Percentiles rank a stretch among this genome's conserved stretches.
Evolutionary conservation across 176 grass and related monocot species (phyloP).

Genomic region (Secale cereale): DNA sequence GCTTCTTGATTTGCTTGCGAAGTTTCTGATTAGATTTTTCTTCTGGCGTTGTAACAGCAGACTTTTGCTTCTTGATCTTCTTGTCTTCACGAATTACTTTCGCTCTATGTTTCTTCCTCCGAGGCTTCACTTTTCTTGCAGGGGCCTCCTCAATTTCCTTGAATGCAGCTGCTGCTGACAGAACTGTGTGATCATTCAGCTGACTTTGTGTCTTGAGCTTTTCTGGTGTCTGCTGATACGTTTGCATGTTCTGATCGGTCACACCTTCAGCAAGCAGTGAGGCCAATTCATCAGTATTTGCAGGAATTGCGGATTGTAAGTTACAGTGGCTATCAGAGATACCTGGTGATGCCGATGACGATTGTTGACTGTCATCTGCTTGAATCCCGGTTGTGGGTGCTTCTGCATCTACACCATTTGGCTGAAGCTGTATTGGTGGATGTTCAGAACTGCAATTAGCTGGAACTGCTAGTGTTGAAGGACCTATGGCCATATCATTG

Average conservation of each 20-base stretch:
- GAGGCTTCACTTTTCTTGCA: slow-evolving; percentile 19
- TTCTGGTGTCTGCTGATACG: slow-evolving; percentile 8
- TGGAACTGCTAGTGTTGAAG: slow-evolving; percentile 24
- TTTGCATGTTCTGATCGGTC: slow-evolving; percentile 16
- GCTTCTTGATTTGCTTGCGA: background rate
- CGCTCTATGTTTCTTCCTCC: slow-evolving; percentile 57
- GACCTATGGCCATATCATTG: slow-evolving; percentile 4
- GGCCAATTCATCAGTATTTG: slow-evolving; percentile 6
- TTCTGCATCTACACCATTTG: background rate
- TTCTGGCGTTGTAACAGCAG: slow-evolving; percentile 30
- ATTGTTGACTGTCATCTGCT: background rate
- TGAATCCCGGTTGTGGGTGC: slow-evolving; percentile 6
- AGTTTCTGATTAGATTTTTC: slow-evolving; percentile 28
- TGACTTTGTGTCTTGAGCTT: slow-evolving; percentile 17
- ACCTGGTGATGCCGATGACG: background rate
- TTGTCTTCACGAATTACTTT: slow-evolving; percentile 57
- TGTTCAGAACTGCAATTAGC: slow-evolving; percentile 8
- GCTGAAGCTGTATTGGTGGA: background rate
- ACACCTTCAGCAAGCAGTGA: background rate
- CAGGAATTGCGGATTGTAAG: slow-evolving; percentile 1
- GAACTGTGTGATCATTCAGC: slow-evolving; percentile 22
- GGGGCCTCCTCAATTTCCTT: slow-evolving; percentile 24
- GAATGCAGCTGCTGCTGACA: slow-evolving; percentile 19
- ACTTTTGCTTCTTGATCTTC: slow-evolving; percentile 25
- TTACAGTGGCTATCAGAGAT: slow-evolving; percentile 1